Evolutionary conservation across 164 flowering plant species (phyloP).

Genomic region (Saururus chinensis): DNA sequence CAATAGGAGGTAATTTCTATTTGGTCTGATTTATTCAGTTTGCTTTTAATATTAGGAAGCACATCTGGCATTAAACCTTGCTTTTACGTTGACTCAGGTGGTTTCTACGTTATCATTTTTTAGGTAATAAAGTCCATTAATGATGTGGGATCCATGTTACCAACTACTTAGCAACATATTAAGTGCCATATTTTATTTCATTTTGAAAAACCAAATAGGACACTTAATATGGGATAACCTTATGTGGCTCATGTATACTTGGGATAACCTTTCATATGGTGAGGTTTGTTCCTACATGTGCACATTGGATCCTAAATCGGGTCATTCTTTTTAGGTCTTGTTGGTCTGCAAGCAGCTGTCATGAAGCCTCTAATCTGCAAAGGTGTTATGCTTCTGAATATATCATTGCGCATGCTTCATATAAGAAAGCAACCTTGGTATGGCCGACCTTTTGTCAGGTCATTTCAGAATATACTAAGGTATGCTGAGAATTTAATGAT

Average conservation of each 20-base stretch:
- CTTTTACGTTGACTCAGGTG: too few relatives aligned
- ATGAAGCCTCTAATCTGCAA: constrained; percentile 59
- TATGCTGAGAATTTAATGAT: constrained; percentile 8
- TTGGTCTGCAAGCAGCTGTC: constrained; percentile 94
- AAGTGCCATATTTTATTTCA: too few relatives aligned
- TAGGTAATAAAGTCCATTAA: too few relatives aligned
- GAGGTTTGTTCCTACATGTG: background rate
- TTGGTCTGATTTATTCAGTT: background rate
- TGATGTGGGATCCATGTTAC: too few relatives aligned
- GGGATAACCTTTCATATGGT: background rate
- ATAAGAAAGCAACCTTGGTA: constrained; percentile 87
- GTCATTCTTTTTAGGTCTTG: constrained; percentile 43
- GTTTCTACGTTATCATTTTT: too few relatives aligned
- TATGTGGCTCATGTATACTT: background rate
- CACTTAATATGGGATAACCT: too few relatives aligned
- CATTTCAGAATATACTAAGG: constrained; percentile 81
- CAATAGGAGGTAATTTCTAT: constrained; percentile 73
- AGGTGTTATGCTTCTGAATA: constrained; percentile 72
- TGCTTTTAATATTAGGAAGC: too few relatives aligned
- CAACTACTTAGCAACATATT: too few relatives aligned
- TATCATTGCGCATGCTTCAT: constrained; percentile 92
- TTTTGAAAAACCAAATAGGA: too few relatives aligned
- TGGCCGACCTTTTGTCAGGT: constrained; percentile 72
- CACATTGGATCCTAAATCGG: background rate
- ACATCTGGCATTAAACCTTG: too few relatives aligned